These are phyloP conservation scores for Sporisorium iseilematis-ciliati DNA, from an alignment of 1,284 basidiomycete genomes.

Conservation along the genomic window DNA sequence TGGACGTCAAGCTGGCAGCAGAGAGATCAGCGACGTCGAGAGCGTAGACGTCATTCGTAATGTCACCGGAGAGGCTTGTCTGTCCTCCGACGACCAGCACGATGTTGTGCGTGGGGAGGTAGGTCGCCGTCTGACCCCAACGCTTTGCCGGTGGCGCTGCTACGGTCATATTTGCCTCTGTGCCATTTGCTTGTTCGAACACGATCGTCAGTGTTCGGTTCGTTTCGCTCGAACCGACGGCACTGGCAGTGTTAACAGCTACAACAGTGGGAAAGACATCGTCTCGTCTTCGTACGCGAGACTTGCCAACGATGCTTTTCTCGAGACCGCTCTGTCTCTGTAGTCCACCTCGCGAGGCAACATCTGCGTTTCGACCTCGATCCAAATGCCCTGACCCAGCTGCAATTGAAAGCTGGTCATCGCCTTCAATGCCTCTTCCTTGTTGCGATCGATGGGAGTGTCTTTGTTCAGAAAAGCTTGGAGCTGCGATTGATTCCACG, in stretches of 20 bases:
- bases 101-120: constrained; percentile 31
- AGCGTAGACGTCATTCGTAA: constrained; percentile 58
- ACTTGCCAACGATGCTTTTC: constrained; percentile 17
- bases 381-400: constrained; percentile 39
- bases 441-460: constrained; percentile 8
- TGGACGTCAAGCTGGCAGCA: constrained; percentile 20
- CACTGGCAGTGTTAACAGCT: constrained; percentile 20
- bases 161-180: constrained; percentile 17
- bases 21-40: constrained; percentile 53
- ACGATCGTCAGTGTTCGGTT: constrained; percentile 33
- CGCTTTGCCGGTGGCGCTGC: constrained; percentile 20
- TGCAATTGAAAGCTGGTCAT: constrained; percentile 9
- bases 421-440: background rate
- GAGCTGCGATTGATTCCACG: constrained; percentile 30
- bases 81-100: constrained; percentile 66
- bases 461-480: constrained; percentile 14
- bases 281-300: constrained; percentile 29
- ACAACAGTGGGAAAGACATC: constrained; percentile 36
- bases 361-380: constrained; percentile 17
- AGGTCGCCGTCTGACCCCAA: constrained; percentile 48
- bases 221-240: background rate
- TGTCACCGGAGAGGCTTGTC: constrained; percentile 37
- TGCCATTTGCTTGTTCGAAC: constrained; percentile 23
- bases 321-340: constrained; percentile 2
- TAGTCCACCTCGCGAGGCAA: background rate